phyloP scores from a whole-genome alignment of 2,329 filamentous ascomycete species.

The Colletotrichum caudatum region DNA sequence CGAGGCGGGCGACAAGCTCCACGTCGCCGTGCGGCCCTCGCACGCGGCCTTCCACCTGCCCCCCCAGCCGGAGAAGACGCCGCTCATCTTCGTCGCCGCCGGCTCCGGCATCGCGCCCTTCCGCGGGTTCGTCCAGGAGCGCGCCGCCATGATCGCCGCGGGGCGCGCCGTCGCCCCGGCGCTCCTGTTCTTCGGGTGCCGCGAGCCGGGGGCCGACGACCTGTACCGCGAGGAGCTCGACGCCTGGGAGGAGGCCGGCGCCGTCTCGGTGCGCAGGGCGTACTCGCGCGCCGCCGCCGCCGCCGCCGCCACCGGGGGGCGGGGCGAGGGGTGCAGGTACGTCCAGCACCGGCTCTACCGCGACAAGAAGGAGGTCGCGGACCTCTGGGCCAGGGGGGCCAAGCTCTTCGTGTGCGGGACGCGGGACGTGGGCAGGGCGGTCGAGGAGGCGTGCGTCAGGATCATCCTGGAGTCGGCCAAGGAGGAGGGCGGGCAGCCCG shows the following conservation, averaged over 20 bases:
- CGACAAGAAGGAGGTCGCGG: constrained; percentile 48
- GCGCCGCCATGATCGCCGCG: constrained; percentile 56
- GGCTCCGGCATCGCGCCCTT: constrained; percentile 54
- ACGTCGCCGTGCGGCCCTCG: constrained; percentile 62
- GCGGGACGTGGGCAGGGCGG: constrained; percentile 55
- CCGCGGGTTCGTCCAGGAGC: constrained; percentile 43
- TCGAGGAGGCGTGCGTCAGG: constrained; percentile 50
- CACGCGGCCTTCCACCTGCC: constrained; percentile 58
- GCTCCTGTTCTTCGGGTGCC: constrained; percentile 64
- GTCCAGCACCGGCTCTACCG: constrained; percentile 59
- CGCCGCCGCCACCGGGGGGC: constrained; percentile 45
- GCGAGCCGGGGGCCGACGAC: constrained; percentile 56
- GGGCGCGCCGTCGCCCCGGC: constrained; percentile 54
- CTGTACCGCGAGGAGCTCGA: constrained; percentile 59
- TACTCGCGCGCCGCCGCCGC: constrained; percentile 54
- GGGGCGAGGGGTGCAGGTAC: constrained; percentile 61
- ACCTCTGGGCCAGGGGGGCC: constrained; percentile 54
- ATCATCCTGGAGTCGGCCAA: constrained; percentile 44
- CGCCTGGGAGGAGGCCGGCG: constrained; percentile 59
- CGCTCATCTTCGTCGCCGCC: constrained; percentile 58
- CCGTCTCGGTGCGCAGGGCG: constrained; percentile 70
- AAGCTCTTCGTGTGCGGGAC: constrained; percentile 73
- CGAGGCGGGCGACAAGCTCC: constrained; percentile 56
- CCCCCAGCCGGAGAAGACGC: constrained; percentile 50
- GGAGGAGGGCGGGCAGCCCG: constrained; percentile 46